These are phyloP conservation scores for Microbotryum scabiosae DNA, from an alignment of 1,284 basidiomycete species.

Conservation along the genomic window DNA sequence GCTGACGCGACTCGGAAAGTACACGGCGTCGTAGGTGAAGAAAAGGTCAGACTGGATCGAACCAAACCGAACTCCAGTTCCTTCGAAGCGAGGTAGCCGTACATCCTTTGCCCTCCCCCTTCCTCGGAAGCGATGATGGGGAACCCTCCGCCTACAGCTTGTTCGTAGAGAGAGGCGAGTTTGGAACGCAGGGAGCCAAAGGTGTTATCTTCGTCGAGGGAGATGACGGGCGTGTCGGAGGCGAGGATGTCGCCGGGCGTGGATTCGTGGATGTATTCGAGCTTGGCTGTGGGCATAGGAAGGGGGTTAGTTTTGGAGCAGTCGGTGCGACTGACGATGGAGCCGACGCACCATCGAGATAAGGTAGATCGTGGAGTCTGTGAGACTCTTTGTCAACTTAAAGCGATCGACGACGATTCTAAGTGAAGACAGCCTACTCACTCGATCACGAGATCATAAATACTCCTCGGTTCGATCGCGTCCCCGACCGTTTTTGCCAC, in stretches of 20 bases:
- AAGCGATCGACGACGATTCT: neutral
- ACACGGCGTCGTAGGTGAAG: conserved; percentile 10
- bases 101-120: conserved; percentile 54
- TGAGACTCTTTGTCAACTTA: too few relatives aligned
- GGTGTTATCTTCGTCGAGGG: conserved; percentile 59
- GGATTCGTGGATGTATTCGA: conserved; percentile 27
- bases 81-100: conserved; percentile 86
- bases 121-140: conserved; percentile 57
- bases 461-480: conserved; percentile 32
- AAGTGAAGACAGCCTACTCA: conserved; percentile 38
- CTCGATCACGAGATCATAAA: conserved; percentile 78
- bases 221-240: conserved; percentile 49
- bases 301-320: conserved; percentile 45
- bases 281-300: conserved; percentile 3
- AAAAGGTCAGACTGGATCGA: conserved; percentile 4
- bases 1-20: conserved; percentile 44
- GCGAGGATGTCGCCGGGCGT: conserved; percentile 43
- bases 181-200: conserved; percentile 60
- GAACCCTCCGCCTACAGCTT: conserved; percentile 77
- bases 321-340: conserved; percentile 59
- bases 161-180: conserved; percentile 52
- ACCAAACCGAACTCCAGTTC: conserved; percentile 85
- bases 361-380: conserved; percentile 69
- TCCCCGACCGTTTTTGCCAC: conserved; percentile 71
- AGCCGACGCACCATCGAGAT: conserved; percentile 53